Evolutionary conservation across 2,329 filamentous ascomycete species (phyloP).

Genomic region (Talaromyces sp.): DNA sequence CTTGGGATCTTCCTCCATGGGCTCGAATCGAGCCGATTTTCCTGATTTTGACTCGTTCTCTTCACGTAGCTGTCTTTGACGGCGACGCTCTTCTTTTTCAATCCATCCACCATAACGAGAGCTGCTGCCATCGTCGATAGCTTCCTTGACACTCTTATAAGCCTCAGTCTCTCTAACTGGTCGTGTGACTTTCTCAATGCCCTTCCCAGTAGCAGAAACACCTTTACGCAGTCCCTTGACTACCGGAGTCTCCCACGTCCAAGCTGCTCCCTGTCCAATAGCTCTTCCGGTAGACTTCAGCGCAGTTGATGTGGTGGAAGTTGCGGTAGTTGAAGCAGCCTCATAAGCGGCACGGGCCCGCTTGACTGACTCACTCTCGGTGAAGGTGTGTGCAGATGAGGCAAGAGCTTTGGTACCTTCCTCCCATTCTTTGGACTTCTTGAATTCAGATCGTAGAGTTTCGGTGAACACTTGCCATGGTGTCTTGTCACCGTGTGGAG

Average conservation of each 20-base stretch:
- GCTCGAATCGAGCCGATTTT: constrained; percentile 50
- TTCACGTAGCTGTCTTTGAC: constrained; percentile 70
- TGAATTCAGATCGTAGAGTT: constrained; percentile 90
- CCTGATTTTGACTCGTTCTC: constrained; percentile 55
- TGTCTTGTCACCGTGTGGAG: constrained; percentile 96
- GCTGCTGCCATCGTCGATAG: constrained; percentile 94
- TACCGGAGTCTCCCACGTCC: constrained; percentile 95
- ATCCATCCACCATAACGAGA: constrained; percentile 95
- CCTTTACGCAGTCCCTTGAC: constrained; percentile 88
- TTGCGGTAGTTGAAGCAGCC: constrained; percentile 77
- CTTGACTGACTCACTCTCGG: constrained; percentile 86
- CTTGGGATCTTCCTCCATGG: constrained; percentile 80
- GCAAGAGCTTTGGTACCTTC: constrained; percentile 95
- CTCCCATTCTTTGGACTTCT: constrained; percentile 98
- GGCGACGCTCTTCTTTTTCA: constrained; percentile 89
- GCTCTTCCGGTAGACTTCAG: constrained; percentile 80
- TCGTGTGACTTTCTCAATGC: constrained; percentile 88
- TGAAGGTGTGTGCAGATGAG: constrained; percentile 83
- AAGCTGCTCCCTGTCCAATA: constrained; percentile 84
- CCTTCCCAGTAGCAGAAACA: constrained; percentile 78
- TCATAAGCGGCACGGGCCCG: constrained; percentile 82
- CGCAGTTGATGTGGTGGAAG: constrained; percentile 71
- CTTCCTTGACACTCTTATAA: constrained; percentile 89
- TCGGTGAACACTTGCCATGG: constrained; percentile 99
- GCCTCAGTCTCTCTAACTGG: constrained; percentile 92